These are phyloP conservation scores for Saturnispora hagleri DNA, from an alignment of 805 yeast species.

Conservation along the genomic window DNA sequence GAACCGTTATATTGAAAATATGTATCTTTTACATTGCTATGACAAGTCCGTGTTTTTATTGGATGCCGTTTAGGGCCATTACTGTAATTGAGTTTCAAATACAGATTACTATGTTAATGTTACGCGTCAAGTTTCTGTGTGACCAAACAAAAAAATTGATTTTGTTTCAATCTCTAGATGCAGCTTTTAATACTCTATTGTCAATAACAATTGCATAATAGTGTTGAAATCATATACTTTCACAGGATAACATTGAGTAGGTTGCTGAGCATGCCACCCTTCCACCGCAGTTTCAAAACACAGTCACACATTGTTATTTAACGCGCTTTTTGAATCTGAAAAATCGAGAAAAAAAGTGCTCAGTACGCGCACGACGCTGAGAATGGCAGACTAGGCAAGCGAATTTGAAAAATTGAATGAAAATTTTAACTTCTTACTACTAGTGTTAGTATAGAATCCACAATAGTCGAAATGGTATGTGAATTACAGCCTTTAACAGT, in stretches of 20 bases:
- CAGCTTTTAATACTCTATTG: not conserved
- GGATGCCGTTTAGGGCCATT: no score
- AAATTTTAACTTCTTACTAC: conserved; percentile 1
- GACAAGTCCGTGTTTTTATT: no score
- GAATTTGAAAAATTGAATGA: not conserved
- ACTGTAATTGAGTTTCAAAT: no score
- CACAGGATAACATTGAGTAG: not conserved
- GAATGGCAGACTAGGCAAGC: not conserved
- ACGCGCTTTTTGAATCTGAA: not conserved
- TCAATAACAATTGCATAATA: not conserved
- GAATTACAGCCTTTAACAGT: not conserved
- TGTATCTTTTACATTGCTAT: no score
- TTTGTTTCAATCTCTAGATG: no score
- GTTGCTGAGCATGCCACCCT: not conserved
- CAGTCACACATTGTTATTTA: not conserved
- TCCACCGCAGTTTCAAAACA: not conserved
- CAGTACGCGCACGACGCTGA: not conserved
- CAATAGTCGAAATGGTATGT: conserved; percentile 2
- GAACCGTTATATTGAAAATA: no score
- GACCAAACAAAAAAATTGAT: no score
- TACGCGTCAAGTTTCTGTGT: no score
- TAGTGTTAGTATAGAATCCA: not conserved
- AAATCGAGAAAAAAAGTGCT: not conserved
- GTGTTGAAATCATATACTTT: not conserved
- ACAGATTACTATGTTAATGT: no score